phyloP scores from a whole-genome alignment of 2,329 filamentous ascomycete species.

The Coniochaeta hoffmannii region DNA sequence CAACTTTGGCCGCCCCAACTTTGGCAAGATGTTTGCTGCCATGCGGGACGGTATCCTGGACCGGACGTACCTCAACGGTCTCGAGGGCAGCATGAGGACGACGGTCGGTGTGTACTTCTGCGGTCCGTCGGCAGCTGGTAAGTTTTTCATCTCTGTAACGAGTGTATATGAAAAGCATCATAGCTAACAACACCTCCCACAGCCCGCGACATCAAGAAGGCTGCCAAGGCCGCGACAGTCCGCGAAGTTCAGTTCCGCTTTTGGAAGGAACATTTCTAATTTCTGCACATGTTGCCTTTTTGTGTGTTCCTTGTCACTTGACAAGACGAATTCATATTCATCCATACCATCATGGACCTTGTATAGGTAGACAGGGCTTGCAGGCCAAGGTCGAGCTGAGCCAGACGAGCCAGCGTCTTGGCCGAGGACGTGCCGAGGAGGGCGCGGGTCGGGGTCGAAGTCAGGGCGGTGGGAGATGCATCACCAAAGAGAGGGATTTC shows the following conservation, averaged over 20 bases:
- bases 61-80: conserved; percentile 74
- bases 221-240: conserved; percentile 64
- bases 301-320: background rate
- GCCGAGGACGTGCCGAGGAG: background rate
- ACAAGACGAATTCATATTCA: background rate
- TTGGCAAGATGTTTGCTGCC: conserved; percentile 66
- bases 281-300: conserved; percentile 3
- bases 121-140: conserved; percentile 67
- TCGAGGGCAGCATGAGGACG: conserved; percentile 69
- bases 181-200: conserved; percentile 33
- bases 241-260: conserved; percentile 88
- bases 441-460: background rate
- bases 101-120: conserved; percentile 98
- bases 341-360: background rate
- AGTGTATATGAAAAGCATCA: too few relatives aligned
- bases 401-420: background rate
- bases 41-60: conserved; percentile 87
- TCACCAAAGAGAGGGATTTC: background rate
- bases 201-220: conserved; percentile 78
- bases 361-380: background rate
- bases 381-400: background rate
- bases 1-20: conserved; percentile 93
- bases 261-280: conserved; percentile 91
- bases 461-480: too few relatives aligned
- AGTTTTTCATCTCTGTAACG: conserved; percentile 17